phyloP scores from a whole-genome alignment of 1,284 basidiomycete genomes.

The Microbotryum lychnidis-dioicae region DNA sequence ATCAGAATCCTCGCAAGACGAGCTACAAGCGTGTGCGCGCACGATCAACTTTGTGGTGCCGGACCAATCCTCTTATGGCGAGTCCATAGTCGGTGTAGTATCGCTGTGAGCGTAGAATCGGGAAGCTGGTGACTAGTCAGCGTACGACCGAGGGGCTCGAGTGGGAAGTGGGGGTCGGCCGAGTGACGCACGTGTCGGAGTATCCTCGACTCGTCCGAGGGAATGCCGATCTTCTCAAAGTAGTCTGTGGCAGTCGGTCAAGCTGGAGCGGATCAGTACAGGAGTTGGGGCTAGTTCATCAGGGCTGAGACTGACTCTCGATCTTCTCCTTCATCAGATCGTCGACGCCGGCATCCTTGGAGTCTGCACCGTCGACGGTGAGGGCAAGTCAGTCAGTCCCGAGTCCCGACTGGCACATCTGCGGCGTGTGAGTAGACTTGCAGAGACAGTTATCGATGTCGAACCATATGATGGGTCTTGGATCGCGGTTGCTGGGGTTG shows the following conservation, averaged over 20 bases:
- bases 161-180: neutral
- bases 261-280: neutral
- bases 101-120: neutral
- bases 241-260: conserved; percentile 28
- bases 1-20: conserved; percentile 8
- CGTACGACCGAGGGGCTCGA: conserved; percentile 32
- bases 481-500: neutral
- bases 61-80: conserved; percentile 42
- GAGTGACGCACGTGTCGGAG: conserved; percentile 31
- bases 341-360: conserved; percentile 24
- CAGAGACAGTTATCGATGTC: conserved; percentile 33
- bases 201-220: conserved; percentile 36
- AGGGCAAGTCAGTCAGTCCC: neutral
- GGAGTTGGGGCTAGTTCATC: neutral
- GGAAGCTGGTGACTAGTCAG: neutral
- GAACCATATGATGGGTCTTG: conserved; percentile 19
- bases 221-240: conserved; percentile 38
- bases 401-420: no score
- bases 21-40: neutral
- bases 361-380: conserved; percentile 4
- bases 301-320: conserved; percentile 2
- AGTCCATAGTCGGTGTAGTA: conserved; percentile 39
- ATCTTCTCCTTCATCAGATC: conserved; percentile 30
- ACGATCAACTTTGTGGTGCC: conserved; percentile 43
- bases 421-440: neutral